Percentiles rank a stretch among this genome's conserved stretches.
Evolutionary conservation across 2,329 filamentous ascomycete species (phyloP).

Genomic region (Knufia fluminis): DNA sequence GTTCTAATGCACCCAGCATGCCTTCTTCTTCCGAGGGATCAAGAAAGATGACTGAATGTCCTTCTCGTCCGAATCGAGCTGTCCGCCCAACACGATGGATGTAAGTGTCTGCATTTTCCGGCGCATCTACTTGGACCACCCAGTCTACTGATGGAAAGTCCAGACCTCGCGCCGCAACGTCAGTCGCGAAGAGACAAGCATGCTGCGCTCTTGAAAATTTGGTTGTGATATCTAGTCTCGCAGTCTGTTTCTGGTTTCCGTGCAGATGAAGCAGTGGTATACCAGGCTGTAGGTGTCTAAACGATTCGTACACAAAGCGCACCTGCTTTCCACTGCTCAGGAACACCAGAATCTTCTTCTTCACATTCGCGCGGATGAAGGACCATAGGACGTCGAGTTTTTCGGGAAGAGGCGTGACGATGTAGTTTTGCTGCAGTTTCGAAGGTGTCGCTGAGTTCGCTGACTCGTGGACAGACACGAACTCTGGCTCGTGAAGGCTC

Average conservation of each 20-base stretch:
- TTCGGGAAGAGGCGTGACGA: constrained; percentile 71
- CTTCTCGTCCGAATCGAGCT: constrained; percentile 82
- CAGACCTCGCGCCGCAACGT: constrained; percentile 85
- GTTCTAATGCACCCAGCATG: constrained; percentile 77
- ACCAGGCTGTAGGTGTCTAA: constrained; percentile 87
- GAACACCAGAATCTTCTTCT: constrained; percentile 92
- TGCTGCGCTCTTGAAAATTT: constrained; percentile 73
- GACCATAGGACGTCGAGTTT: constrained; percentile 90
- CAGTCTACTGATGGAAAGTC: constrained; percentile 97
- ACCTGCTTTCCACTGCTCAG: constrained; percentile 94
- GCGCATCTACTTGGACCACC: constrained; percentile 97
- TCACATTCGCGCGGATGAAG: constrained; percentile 83
- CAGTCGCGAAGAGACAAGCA: constrained; percentile 86
- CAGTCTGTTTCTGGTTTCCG: constrained; percentile 84
- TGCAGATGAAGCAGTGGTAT: constrained; percentile 87
- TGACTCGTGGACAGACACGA: constrained; percentile 84
- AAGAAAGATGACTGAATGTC: constrained; percentile 80
- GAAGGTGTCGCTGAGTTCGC: constrained; percentile 71
- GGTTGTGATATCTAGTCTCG: constrained; percentile 75
- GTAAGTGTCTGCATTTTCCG: constrained; percentile 94
- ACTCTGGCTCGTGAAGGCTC: constrained; percentile 83
- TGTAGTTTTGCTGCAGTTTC: constrained; percentile 82
- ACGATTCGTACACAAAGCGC: constrained; percentile 86
- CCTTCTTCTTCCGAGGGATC: constrained; percentile 86
- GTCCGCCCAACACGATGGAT: constrained; percentile 94